Evolutionary conservation across 192 early-diverging fungal species (phyloP).

Genomic region (Lobosporangium transversale): DNA sequence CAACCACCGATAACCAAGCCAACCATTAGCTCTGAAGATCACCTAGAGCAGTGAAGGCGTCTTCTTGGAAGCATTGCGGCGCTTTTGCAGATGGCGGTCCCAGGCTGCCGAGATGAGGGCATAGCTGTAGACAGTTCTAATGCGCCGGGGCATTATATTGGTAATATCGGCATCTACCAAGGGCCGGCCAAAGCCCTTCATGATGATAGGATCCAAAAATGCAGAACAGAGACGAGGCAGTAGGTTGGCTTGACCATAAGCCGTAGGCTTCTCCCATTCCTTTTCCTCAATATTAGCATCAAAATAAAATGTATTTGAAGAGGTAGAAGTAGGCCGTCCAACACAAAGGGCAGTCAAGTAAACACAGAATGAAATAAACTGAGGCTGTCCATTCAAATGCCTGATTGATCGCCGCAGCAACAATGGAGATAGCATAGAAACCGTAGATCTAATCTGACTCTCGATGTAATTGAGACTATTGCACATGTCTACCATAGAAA

Average conservation of each 20-base stretch:
- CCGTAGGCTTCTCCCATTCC: constrained; percentile 15
- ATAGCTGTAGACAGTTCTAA: constrained; percentile 14
- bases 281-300: not conserved
- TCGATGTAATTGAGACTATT: constrained; percentile 6
- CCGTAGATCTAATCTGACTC: constrained; percentile 5
- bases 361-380: constrained; percentile 36
- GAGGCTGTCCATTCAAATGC: constrained; percentile 9
- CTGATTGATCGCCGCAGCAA: constrained; percentile 17
- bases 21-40: constrained; percentile 21
- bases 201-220: constrained; percentile 39
- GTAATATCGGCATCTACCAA: constrained; percentile 26
- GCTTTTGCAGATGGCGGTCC: constrained; percentile 15
- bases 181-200: constrained; percentile 23
- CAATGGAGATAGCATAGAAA: constrained; percentile 10
- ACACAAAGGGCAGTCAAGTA: constrained; percentile 10
- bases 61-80: no score
- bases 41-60: constrained; percentile 29
- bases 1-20: constrained; percentile 34
- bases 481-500: constrained; percentile 12
- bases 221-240: constrained; percentile 41
- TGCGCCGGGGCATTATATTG: constrained; percentile 32
- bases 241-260: constrained; percentile 46
- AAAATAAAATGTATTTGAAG: constrained; percentile 3
- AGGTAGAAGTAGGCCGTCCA: constrained; percentile 8
- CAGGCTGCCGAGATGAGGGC: constrained; percentile 3